A percentile compares a stretch with the other conserved stretches of the same genome.
Conservation (phyloP, 805 yeast species). For the Sugiyamaella boreocaroliniensis region DNA sequence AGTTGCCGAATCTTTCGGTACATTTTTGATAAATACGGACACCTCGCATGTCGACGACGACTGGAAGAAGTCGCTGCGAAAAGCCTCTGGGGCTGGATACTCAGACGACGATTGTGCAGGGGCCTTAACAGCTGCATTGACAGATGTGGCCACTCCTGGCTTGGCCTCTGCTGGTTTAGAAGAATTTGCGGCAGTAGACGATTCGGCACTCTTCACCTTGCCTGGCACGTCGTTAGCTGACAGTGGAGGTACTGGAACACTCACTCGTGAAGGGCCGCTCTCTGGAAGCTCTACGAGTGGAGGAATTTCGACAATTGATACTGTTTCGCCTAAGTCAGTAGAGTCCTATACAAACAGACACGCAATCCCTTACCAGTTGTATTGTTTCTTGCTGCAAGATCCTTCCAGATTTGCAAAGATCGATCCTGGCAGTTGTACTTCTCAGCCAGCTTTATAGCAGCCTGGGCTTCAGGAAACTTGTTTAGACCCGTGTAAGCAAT, state of each 20-base stretch:
- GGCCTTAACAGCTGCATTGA: too few relatives aligned
- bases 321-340: constrained; percentile 14
- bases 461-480: constrained; percentile 23
- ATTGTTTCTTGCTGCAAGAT: too few relatives aligned
- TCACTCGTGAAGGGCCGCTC: constrained; percentile 3
- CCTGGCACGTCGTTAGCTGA: too few relatives aligned
- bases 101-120: neutral
- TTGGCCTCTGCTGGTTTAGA: too few relatives aligned
- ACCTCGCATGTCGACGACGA: constrained; percentile 49
- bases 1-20: constrained; percentile 44
- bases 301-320: too few relatives aligned
- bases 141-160: too few relatives aligned
- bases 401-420: constrained; percentile 17
- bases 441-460: constrained; percentile 20
- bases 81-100: constrained; percentile 20
- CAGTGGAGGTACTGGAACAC: neutral
- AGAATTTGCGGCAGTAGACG: too few relatives aligned
- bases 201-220: too few relatives aligned
- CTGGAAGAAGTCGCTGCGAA: constrained; percentile 72
- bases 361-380: neutral
- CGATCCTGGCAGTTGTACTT: constrained; percentile 16
- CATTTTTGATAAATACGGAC: constrained; percentile 62
- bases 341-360: too few relatives aligned
- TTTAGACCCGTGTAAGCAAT: constrained; percentile 23
- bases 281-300: neutral